Percentiles rank a stretch among this genome's conserved stretches.
Conservation (phyloP, 176 grass and related monocot species). For the Oryza meyeriana region DNA sequence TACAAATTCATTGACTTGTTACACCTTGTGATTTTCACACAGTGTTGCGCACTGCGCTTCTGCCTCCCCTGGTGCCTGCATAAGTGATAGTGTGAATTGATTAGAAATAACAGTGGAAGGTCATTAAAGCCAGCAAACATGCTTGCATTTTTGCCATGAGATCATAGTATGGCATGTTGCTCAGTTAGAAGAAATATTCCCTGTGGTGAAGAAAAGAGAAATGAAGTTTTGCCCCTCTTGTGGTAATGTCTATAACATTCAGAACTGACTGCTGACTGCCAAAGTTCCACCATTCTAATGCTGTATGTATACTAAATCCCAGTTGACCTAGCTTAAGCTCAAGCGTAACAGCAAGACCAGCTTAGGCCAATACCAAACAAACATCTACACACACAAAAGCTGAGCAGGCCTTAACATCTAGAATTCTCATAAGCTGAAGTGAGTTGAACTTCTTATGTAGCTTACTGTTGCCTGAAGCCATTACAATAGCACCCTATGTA, state of each 20-base stretch:
- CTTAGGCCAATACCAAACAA: conserved; percentile 16
- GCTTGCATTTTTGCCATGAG: conserved; percentile 15
- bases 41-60: conserved; percentile 91
- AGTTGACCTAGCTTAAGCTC: neutral
- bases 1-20: conserved; percentile 8
- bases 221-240: neutral
- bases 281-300: conserved; percentile 10
- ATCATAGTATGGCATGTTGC: neutral
- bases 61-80: conserved; percentile 90
- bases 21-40: conserved; percentile 74
- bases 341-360: neutral
- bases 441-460: neutral
- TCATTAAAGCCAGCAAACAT: neutral
- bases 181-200: neutral
- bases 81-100: conserved; percentile 23
- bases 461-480: conserved; percentile 9
- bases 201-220: neutral
- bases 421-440: neutral
- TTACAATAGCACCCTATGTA: neutral
- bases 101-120: neutral
- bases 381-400: neutral
- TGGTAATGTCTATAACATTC: neutral
- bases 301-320: neutral
- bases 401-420: conserved; percentile 2
- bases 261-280: neutral